Conservation (phyloP, 345 rosid genomes). For the Salix caprea region DNA sequence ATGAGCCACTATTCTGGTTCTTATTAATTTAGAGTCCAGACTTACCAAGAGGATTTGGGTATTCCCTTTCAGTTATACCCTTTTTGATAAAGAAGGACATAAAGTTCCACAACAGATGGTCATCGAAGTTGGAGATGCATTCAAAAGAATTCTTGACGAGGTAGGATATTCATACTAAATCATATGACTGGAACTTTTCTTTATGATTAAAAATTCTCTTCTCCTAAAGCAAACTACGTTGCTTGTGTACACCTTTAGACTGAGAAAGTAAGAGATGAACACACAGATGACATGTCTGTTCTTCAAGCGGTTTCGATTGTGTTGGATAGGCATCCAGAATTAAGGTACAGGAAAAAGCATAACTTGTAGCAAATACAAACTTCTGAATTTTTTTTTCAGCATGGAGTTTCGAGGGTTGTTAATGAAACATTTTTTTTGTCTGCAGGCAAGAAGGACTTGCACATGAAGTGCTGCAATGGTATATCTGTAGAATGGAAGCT, state of each 20-base stretch:
- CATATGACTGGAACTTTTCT: not conserved
- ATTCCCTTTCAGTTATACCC: conserved; percentile 49
- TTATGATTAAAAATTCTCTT: not conserved
- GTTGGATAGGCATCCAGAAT: conserved; percentile 63
- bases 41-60: conserved; percentile 16
- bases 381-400: not conserved
- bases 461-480: conserved; percentile 83
- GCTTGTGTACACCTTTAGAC: conserved; percentile 43
- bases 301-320: conserved; percentile 74
- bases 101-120: conserved; percentile 64
- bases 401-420: conserved; percentile 2
- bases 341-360: conserved; percentile 45
- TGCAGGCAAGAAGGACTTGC: conserved; percentile 71
- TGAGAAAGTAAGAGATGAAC: conserved; percentile 71
- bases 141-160: conserved; percentile 77
- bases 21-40: conserved; percentile 3
- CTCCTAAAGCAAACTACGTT: not conserved
- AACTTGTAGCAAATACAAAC: not conserved
- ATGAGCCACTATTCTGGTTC: not conserved
- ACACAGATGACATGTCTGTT: conserved; percentile 69
- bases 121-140: conserved; percentile 64
- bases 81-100: conserved; percentile 59
- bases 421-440: conserved; percentile 12
- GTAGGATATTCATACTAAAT: conserved; percentile 29
- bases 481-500: conserved; percentile 89